These are phyloP conservation scores for Microdochium bolleyi DNA, from an alignment of 2,329 filamentous ascomycete species.

Conservation along the genomic window DNA sequence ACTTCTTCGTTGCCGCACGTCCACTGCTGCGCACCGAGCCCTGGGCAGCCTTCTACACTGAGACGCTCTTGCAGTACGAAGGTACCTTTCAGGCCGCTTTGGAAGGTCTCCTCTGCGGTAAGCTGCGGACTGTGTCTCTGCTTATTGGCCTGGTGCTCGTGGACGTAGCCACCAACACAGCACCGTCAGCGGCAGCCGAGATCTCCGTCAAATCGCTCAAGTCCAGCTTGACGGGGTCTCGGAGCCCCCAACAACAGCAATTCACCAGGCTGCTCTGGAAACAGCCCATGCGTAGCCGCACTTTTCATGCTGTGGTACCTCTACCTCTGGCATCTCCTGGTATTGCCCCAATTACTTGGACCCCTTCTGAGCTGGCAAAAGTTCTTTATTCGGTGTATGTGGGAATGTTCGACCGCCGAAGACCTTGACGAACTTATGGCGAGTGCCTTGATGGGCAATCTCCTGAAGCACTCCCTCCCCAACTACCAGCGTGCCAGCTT, in stretches of 20 bases:
- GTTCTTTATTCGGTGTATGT: not conserved
- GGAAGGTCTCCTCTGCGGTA: constrained; percentile 33
- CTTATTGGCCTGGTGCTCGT: constrained; percentile 41
- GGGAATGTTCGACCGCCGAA: not conserved
- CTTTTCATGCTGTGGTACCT: too few relatives aligned
- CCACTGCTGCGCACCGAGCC: constrained; percentile 36
- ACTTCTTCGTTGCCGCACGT: constrained; percentile 34
- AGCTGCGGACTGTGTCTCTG: constrained; percentile 36
- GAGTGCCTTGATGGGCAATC: not conserved
- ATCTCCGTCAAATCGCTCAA: not conserved
- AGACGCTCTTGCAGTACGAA: constrained; percentile 21
- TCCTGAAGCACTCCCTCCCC: not conserved
- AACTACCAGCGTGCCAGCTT: not conserved
- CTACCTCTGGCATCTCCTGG: too few relatives aligned
- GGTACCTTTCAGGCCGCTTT: constrained; percentile 21
- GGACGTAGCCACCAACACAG: constrained; percentile 15
- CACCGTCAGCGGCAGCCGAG: constrained; percentile 23
- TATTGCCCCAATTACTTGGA: too few relatives aligned
- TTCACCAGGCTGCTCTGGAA: not conserved
- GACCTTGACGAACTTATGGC: not conserved
- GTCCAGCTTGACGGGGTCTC: not conserved
- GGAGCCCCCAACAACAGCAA: not conserved
- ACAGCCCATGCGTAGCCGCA: too few relatives aligned
- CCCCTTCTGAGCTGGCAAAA: too few relatives aligned
- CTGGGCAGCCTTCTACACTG: constrained; percentile 40